Conservation (phyloP, 495 filamentous ascomycete species). For the Penicillium argentinense region DNA sequence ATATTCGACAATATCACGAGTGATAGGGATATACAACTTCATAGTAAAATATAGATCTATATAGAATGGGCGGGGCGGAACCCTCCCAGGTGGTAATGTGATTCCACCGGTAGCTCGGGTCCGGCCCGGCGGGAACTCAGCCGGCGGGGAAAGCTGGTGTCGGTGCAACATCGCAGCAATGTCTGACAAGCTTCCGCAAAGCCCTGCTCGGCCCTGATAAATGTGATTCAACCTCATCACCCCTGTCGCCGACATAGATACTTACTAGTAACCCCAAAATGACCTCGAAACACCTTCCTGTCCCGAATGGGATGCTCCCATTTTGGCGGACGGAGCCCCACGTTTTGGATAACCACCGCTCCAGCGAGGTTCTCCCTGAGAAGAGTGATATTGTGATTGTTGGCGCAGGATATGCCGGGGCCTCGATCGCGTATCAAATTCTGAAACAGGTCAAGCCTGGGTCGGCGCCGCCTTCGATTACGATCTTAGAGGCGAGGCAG, state of each 20-base stretch:
- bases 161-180: too few species aligned
- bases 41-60: too few species aligned
- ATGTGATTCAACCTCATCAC: too few species aligned
- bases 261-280: slow-evolving; percentile 5
- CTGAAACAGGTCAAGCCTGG: slow-evolving; percentile 39
- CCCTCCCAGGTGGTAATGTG: too few species aligned
- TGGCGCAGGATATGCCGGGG: slow-evolving; percentile 71
- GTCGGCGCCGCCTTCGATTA: slow-evolving; percentile 41
- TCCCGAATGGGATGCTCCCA: slow-evolving; percentile 58
- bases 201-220: too few species aligned
- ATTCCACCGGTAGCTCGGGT: background rate
- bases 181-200: background rate
- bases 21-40: background rate
- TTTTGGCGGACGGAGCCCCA: slow-evolving; percentile 72
- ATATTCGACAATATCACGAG: too few species aligned
- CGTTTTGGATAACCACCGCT: slow-evolving; percentile 54
- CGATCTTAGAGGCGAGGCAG: slow-evolving; percentile 80
- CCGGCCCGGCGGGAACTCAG: slow-evolving; percentile 7
- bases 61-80: too few species aligned
- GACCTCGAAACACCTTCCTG: slow-evolving; percentile 22
- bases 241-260: too few species aligned
- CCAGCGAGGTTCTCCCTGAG: slow-evolving; percentile 62
- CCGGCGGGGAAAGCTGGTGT: slow-evolving; percentile 7
- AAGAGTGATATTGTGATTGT: slow-evolving; percentile 66
- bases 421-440: slow-evolving; percentile 64